Base-by-base conservation (phyloP, 805 yeast genomes). In the Spathaspora arborariae region DNA sequence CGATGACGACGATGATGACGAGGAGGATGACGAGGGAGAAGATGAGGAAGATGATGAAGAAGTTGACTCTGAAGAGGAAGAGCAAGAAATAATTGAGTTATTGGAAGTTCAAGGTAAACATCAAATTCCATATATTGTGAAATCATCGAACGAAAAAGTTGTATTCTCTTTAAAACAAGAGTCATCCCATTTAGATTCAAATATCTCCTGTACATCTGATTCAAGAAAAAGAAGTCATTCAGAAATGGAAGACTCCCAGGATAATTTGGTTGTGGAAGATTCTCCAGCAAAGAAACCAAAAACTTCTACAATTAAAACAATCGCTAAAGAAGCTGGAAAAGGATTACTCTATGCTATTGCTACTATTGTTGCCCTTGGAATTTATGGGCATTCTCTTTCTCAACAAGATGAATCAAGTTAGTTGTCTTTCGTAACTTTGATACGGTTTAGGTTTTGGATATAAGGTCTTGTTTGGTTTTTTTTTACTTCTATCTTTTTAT, bases 351-450 rank as follows among this genome's bases (percentile, higher is more conserved):
- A 70, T 47, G 65, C 55, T 4, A 34, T 56, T 9, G 67, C 62
- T 2, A 67, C 74, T 6, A 52, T 70, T 20, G 45, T 60, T 9
- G 72, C 68, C 1, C 56, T 70, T 43, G 72, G 70, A n/a, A 51
- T 59, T 5, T 70, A 67, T 54, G 74, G 74, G 65, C 35, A 13
- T 30, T 30, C 16, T 30, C 35, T 30, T 30, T 13, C 15, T 13
- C 35, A 4, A 13, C 35, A 30, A 30, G 35, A 30, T 30, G 18
- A 30, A 9, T 30, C 35, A 13, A 15, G n/a, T 30, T 30, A 30
- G 18, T 13, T 2, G 16, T 30, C 35, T 13, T 4, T 7, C 26
- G 9, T 22, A 22, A 9, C 9, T 22, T 22, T 22, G 26, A 22
- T 22, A 22, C 26, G 26, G 26, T 22, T 30, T 30, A 13, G n/a